Conservation (phyloP, 345 rosid genomes). For the Moricandia arvensis region DNA sequence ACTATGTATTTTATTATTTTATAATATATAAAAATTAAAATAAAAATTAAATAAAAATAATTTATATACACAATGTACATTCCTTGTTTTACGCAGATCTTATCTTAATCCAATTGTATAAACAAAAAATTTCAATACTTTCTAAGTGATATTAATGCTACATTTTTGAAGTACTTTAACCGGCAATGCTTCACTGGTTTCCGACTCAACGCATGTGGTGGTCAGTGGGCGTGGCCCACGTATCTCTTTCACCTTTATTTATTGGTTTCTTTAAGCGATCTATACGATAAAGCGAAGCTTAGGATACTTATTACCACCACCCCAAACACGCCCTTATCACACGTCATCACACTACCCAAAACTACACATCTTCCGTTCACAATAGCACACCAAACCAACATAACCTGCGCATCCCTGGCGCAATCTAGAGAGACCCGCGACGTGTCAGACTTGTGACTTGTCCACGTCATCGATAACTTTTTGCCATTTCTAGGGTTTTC, state of each 20-base stretch:
- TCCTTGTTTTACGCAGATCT: too few species aligned
- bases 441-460: constrained; percentile 39
- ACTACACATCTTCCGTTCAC: constrained; percentile 27
- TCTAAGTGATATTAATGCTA: too few species aligned
- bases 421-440: constrained; percentile 35
- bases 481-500: constrained; percentile 43
- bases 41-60: too few species aligned
- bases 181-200: constrained; percentile 53
- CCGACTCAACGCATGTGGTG: constrained; percentile 70
- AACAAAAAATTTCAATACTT: too few species aligned
- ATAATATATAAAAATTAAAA: too few species aligned
- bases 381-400: not conserved
- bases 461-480: constrained; percentile 52
- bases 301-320: constrained; percentile 24
- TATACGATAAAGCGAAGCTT: constrained; percentile 49
- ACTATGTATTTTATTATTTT: too few species aligned
- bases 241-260: not conserved
- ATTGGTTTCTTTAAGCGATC: constrained; percentile 28
- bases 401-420: too few species aligned
- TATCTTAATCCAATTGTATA: too few species aligned
- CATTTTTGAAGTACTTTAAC: constrained; percentile 28
- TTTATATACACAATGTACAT: too few species aligned
- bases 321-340: constrained; percentile 37
- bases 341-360: constrained; percentile 17
- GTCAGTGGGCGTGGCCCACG: constrained; percentile 63